Conservation (phyloP, 371 early-diverging fungal species). For the Coemansia sp. region DNA sequence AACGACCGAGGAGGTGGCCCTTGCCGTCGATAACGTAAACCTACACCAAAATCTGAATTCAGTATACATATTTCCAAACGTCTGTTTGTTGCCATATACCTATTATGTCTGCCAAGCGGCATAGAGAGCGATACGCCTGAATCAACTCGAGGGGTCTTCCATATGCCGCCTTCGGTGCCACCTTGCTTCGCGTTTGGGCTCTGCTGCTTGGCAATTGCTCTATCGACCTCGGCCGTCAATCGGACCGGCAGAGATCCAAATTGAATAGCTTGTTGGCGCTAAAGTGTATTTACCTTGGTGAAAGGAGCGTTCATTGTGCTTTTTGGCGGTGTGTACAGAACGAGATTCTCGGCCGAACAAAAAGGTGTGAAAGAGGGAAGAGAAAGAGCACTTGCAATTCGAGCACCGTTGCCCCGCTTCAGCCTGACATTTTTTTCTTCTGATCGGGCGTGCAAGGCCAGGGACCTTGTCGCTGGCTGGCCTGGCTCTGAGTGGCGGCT, state of each 20-base stretch:
- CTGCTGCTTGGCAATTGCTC: not conserved
- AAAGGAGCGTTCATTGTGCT: conserved; percentile 50
- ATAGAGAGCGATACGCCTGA: not conserved
- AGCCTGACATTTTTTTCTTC: conserved; percentile 9
- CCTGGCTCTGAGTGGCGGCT: not conserved
- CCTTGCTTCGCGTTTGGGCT: no score
- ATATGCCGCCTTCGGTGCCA: no score
- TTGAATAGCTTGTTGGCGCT: not conserved
- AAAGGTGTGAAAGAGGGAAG: conserved; percentile 29
- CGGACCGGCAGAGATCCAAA: not conserved
- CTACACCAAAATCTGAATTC: conserved; percentile 52
- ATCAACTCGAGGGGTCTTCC: not conserved
- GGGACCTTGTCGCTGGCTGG: conserved; percentile 8
- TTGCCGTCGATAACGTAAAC: conserved; percentile 99
- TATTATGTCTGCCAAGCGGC: not conserved
- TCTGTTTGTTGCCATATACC: no score
- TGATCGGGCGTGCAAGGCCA: conserved; percentile 1
- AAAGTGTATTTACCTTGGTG: conserved; percentile 43
- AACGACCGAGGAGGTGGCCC: conserved; percentile 99
- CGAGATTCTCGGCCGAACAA: conserved; percentile 40
- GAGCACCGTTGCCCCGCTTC: not conserved
- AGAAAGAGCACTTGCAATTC: conserved; percentile 35
- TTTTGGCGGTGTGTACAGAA: conserved; percentile 17
- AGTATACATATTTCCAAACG: no score
- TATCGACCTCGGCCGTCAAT: not conserved